Base-by-base conservation (phyloP, 2,329 filamentous ascomycete species). In the Aspergillus eucalypticola region DNA sequence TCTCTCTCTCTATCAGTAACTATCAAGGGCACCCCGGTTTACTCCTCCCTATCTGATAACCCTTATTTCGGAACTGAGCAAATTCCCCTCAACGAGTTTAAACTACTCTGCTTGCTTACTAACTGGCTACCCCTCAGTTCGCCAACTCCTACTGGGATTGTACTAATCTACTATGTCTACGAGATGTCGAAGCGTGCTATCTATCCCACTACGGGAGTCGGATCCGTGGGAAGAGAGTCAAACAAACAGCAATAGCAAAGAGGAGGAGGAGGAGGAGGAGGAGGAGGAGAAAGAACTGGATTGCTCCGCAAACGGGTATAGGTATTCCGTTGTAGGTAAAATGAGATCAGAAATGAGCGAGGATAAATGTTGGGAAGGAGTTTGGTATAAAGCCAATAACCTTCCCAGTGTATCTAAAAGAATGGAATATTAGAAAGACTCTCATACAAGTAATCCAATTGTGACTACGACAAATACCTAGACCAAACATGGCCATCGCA, bases 401-500 rank as follows among this genome's bases (percentile, higher is more conserved):
- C 25, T 7, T 8, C 7, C 7, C 25, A 8, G 7, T 27, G 7
- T 15, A 35, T 15, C 11, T 15, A 15, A 1, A 13, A 1, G 1
- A 13, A 35, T 15, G 4, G 11, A 35, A 15, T 35, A 13, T 2
- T 15, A 35, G 4, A 13, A 10, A 35, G 8, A 29, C 4, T 5
- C 3, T 1, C 10, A 29, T 35, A 11, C 17, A 23, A 42, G 27
- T 29, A 29, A 44, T 21, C 41, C 2, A 23, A 23, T 21, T 1
- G 17, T 19, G 25, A 27, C 25, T 25, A 25, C 25, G 2, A 25
- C 25, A 8, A 25, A 8, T 25, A 0, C 6, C 25, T 25, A 8
- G 2, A 8, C 7, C 25, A 27, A 27, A 27, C 63, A 79, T 77
- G 76, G 58, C 76, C 29, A 67, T 73, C 55, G 69, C 72, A 39